These are phyloP conservation scores for Heritiera littoralis DNA, from an alignment of 345 rosid genomes.

Conservation along the genomic window DNA sequence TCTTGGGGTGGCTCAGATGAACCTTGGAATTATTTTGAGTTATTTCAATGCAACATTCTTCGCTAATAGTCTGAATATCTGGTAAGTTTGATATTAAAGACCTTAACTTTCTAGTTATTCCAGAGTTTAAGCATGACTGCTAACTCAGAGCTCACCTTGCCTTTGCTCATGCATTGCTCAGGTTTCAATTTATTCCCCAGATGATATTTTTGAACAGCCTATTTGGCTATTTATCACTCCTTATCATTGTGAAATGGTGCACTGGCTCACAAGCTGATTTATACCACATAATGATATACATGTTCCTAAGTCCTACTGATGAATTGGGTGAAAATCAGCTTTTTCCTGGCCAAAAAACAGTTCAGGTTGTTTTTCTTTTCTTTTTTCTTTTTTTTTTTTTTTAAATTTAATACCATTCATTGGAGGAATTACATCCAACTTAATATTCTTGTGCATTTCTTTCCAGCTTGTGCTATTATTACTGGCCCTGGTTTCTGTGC, in stretches of 20 bases:
- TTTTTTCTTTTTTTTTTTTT: conserved; percentile 3
- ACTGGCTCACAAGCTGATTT: conserved; percentile 95
- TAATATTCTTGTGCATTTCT: conserved; percentile 15
- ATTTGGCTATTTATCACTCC: conserved; percentile 88
- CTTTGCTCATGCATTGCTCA: conserved; percentile 38
- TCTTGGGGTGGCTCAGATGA: conserved; percentile 95
- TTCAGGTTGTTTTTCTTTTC: conserved; percentile 56
- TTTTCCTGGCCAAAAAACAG: conserved; percentile 68
- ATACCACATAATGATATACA: conserved; percentile 91
- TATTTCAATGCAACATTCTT: conserved; percentile 85
- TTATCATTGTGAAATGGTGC: conserved; percentile 83
- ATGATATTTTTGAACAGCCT: conserved; percentile 82
- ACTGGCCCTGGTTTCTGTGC: conserved; percentile 86
- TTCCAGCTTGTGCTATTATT: conserved; percentile 71
- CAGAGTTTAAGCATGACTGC: not conserved
- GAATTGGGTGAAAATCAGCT: conserved; percentile 91
- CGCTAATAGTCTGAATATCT: conserved; percentile 54
- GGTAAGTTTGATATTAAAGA: conserved; percentile 46
- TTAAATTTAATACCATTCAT: not conserved
- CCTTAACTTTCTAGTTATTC: conserved; percentile 17
- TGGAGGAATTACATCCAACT: not conserved
- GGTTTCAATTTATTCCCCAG: conserved; percentile 98
- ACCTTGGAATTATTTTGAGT: conserved; percentile 93
- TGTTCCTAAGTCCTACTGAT: conserved; percentile 93
- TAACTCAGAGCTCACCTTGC: conserved; percentile 1